Evolutionary conservation across 2,329 filamentous ascomycete genomes (phyloP).

Genomic region (Xylariaceae sp.): DNA sequence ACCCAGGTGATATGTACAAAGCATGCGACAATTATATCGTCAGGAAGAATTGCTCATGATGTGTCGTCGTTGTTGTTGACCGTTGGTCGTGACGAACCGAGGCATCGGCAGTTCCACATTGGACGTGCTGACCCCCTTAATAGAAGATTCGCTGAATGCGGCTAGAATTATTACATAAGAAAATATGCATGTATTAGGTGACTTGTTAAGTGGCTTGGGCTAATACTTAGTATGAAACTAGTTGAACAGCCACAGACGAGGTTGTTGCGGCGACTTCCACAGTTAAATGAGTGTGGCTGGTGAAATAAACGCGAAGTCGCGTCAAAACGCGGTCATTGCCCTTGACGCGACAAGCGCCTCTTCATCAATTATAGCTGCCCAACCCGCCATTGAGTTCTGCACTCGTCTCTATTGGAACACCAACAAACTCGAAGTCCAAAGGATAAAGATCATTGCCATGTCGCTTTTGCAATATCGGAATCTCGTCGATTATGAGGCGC

Average conservation of each 20-base stretch:
- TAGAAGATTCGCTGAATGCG: background rate
- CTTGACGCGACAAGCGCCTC: constrained; percentile 25
- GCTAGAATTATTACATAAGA: background rate
- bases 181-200: too few species aligned
- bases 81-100: constrained; percentile 20
- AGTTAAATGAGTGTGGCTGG: constrained; percentile 28
- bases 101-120: constrained; percentile 17
- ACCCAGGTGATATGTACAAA: background rate
- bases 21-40: background rate
- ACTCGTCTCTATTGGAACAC: constrained; percentile 11
- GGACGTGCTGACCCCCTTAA: background rate
- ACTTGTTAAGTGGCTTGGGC: too few species aligned
- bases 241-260: background rate
- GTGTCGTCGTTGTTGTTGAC: background rate
- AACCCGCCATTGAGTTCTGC: constrained; percentile 21
- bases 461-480: constrained; percentile 76
- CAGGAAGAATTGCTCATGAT: constrained; percentile 1
- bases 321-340: constrained; percentile 12
- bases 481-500: constrained; percentile 81
- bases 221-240: background rate
- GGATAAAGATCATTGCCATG: constrained; percentile 50
- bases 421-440: constrained; percentile 12
- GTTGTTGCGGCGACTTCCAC: too few species aligned
- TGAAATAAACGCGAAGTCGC: constrained; percentile 30
- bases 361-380: constrained; percentile 4